Evolutionary conservation across 441 rosid genomes (phyloP).

Genomic region (Adansonia rubrostipa): DNA sequence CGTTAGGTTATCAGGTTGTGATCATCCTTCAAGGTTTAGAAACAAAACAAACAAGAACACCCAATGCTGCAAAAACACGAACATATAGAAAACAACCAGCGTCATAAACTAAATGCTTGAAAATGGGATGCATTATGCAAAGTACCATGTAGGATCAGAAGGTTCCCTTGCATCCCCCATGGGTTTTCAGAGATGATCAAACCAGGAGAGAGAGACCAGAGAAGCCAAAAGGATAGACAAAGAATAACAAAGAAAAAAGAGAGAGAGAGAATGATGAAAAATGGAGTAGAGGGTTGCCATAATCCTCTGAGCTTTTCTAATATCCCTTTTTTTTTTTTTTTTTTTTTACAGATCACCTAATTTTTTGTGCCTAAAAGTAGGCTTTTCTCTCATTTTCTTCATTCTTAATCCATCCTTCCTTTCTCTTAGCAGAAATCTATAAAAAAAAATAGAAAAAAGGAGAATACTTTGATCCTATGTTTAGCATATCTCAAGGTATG

Average conservation of each 20-base stretch:
- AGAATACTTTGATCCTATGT: slow-evolving; percentile 17
- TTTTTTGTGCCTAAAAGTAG: slow-evolving; percentile 43
- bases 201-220: slow-evolving; percentile 27
- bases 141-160: slow-evolving; percentile 36
- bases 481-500: slow-evolving; percentile 23
- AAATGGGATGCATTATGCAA: background rate
- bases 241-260: slow-evolving; percentile 14
- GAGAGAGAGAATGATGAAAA: slow-evolving; percentile 24
- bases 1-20: background rate
- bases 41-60: background rate
- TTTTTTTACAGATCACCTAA: slow-evolving; percentile 30
- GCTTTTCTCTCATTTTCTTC: slow-evolving; percentile 29
- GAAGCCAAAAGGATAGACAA: slow-evolving; percentile 23
- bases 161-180: slow-evolving; percentile 41
- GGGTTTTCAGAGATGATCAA: slow-evolving; percentile 26
- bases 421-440: slow-evolving; percentile 16
- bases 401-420: slow-evolving; percentile 17
- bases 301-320: slow-evolving; percentile 33
- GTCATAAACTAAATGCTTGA: slow-evolving; percentile 8
- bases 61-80: slow-evolving; percentile 8
- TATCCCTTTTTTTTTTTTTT: slow-evolving; percentile 16
- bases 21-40: background rate
- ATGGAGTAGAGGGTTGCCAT: slow-evolving; percentile 35
- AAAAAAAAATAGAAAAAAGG: background rate
- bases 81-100: background rate